Base-by-base conservation (phyloP, 768 basidiomycete species). In the Coprinopsis sp. region DNA sequence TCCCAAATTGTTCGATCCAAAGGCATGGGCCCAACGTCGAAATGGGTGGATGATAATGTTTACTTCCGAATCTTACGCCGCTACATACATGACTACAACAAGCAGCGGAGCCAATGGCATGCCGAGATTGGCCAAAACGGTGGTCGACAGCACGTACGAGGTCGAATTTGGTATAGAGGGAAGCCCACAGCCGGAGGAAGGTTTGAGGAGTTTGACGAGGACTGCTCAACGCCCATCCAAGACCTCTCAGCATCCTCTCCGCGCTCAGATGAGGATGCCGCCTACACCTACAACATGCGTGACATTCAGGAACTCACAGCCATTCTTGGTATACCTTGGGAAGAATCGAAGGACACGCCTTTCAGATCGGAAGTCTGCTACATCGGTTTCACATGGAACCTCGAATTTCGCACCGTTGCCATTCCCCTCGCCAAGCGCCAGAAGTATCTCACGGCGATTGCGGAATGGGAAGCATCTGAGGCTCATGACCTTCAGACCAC, bases 221-320 rank as follows among this genome's bases (percentile, higher is more conserved):
- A 67, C 34, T 51, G 49, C 22, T 2, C 5, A 1, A 45, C 40
- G 47, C 53, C 47, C 8, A 43, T 54, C n/a, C 21, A 8, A 2
- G 61, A 67, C 38, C 50, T 61, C 1, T 62, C 62, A 2, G 2
- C 6, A 4, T 3, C 21, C 1, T 60, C 61, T 0, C 46, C 53
- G 1, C 52, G 55, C 0, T 54, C 54, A 1, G 8, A 14, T 0
- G 46, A 54, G 10, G 65, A 69, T 25, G 5, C 1, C 0, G 0
- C 19, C 0, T 60, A 46, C 54, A 53, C 54, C 22, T 56, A 56
- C 34, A 12, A 12, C 19, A 41, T 44, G 23, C 49, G 34, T 0
- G 69, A 74, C 49, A 67, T 74, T 10, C 56, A 72, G 37, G 6
- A 5, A 0, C 37, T 69, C 1, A 67, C 66, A 0, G 18, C 37